These are phyloP conservation scores for Vitis labrusca DNA, from an alignment of 164 flowering plant genomes.

Conservation along the genomic window DNA sequence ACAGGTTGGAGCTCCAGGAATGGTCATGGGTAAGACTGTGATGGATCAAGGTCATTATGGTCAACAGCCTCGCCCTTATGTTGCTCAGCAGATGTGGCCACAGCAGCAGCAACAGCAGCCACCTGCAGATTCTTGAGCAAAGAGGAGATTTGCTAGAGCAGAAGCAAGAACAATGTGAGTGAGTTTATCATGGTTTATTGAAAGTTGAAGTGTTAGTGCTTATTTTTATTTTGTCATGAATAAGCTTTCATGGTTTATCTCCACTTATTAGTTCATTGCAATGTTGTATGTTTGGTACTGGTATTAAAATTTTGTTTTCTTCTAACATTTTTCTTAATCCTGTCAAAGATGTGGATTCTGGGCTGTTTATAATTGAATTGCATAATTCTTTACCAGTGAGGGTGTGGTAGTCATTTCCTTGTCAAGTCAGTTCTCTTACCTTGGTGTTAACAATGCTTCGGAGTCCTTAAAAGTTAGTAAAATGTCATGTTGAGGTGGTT, in stretches of 20 bases:
- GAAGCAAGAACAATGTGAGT: conserved; percentile 5
- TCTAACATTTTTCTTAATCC: no score
- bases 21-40: conserved; percentile 56
- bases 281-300: no score
- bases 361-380: neutral
- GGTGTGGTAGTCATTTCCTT: no score
- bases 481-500: no score
- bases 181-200: neutral
- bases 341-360: neutral
- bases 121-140: conserved; percentile 38
- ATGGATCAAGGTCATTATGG: conserved; percentile 53
- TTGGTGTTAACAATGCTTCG: no score
- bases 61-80: conserved; percentile 57
- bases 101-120: conserved; percentile 42
- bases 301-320: no score
- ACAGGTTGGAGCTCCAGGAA: conserved; percentile 53
- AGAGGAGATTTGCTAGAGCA: neutral
- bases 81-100: conserved; percentile 61
- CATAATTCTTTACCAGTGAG: no score
- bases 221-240: neutral
- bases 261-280: no score
- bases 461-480: no score
- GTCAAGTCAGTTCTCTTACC: no score
- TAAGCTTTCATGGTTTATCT: no score
- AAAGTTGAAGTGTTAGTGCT: neutral